Conservation (phyloP, 805 yeast genomes). For the Isabelozyma pseudorhagii region DNA sequence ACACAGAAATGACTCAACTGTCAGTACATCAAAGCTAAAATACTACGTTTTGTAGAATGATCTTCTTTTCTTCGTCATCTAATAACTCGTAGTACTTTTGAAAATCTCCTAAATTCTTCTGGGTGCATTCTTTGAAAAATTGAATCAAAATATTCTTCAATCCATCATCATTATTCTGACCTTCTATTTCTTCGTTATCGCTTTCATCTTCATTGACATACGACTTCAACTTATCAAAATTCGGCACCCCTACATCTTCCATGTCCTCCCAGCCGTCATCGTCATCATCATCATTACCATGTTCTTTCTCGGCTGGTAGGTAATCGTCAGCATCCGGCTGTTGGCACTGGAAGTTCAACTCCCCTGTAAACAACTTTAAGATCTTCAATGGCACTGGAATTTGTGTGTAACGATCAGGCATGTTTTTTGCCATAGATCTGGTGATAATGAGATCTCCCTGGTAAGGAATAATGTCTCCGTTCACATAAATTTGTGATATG, state of each 20-base stretch:
- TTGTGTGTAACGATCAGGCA: constrained; percentile 61
- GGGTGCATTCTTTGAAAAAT: constrained; percentile 57
- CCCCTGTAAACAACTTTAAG: constrained; percentile 64
- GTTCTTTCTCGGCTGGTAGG: constrained; percentile 27
- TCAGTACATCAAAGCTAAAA: constrained; percentile 13
- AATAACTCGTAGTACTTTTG: constrained; percentile 47
- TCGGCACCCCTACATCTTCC: constrained; percentile 62
- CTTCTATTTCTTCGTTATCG: constrained; percentile 27
- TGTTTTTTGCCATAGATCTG: constrained; percentile 71
- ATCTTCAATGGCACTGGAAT: constrained; percentile 72
- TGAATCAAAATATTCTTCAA: constrained; percentile 39
- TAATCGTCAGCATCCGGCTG: constrained; percentile 45
- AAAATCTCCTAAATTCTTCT: constrained; percentile 50
- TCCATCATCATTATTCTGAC: constrained; percentile 28
- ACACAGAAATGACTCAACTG: neutral
- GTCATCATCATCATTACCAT: constrained; percentile 38
- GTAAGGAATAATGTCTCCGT: constrained; percentile 74
- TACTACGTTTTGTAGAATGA: constrained; percentile 48
- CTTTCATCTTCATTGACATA: constrained; percentile 49
- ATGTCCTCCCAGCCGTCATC: constrained; percentile 76
- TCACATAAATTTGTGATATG: constrained; percentile 52
- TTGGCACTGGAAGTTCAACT: constrained; percentile 61
- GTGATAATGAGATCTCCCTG: constrained; percentile 70
- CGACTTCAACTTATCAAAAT: constrained; percentile 58
- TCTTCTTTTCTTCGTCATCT: constrained; percentile 51